phyloP scores from a whole-genome alignment of 176 grass and related monocot species.

The Elymus sibiricus region DNA sequence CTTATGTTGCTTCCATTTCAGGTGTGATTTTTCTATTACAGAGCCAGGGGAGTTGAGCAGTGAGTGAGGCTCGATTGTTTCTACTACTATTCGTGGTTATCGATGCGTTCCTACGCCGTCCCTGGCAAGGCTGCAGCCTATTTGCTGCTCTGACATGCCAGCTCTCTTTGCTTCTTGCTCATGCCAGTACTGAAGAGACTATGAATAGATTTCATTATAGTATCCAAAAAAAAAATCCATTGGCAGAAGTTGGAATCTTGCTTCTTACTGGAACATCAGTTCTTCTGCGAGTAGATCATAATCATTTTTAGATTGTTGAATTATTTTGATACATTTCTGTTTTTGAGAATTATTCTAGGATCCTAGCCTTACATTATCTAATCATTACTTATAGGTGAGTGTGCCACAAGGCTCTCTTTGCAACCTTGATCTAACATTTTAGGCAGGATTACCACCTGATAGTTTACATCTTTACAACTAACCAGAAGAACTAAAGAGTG shows the following conservation, averaged over 20 bases:
- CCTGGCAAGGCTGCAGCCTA: too few relatives aligned
- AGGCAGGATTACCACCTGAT: conserved; percentile 75
- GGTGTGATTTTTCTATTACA: too few relatives aligned
- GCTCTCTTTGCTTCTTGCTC: too few relatives aligned
- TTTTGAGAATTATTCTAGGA: not conserved
- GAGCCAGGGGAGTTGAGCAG: too few relatives aligned
- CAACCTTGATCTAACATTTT: conserved; percentile 70
- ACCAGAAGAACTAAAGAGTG: conserved; percentile 83
- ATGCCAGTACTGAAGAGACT: too few relatives aligned
- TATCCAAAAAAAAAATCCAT: not conserved
- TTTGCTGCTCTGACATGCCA: too few relatives aligned
- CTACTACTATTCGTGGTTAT: too few relatives aligned
- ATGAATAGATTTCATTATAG: not conserved
- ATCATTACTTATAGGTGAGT: conserved; percentile 54
- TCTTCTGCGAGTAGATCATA: not conserved
- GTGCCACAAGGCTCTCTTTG: conserved; percentile 88
- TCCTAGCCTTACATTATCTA: not conserved
- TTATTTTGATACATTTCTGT: not conserved
- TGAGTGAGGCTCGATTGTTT: too few relatives aligned
- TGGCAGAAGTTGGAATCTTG: not conserved
- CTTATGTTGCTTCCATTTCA: too few relatives aligned
- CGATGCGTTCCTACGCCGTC: too few relatives aligned
- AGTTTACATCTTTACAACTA: conserved; percentile 80
- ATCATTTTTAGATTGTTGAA: not conserved
- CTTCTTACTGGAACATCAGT: not conserved